Evolutionary conservation across 2,329 filamentous ascomycete species (phyloP).

Genomic region (Aspergillus bombycis): DNA sequence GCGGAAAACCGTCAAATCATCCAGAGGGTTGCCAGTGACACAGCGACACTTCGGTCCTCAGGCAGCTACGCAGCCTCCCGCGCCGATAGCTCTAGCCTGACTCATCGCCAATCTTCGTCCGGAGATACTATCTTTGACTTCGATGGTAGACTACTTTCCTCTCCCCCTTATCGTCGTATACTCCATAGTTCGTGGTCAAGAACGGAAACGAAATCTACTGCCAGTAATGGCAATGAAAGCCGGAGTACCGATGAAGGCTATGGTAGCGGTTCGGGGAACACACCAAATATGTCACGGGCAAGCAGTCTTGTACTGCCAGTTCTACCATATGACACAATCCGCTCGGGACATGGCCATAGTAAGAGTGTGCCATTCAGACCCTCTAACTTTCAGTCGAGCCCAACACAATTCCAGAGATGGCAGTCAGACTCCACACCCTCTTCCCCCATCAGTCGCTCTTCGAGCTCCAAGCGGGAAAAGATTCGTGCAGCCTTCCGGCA

Average conservation of each 20-base stretch:
- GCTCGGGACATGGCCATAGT: constrained; percentile 19
- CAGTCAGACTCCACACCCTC: constrained; percentile 21
- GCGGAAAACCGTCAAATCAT: constrained; percentile 39
- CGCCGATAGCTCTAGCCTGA: constrained; percentile 29
- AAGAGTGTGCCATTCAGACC: constrained; percentile 22
- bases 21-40: constrained; percentile 41
- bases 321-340: constrained; percentile 19
- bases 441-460: constrained; percentile 10
- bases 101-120: constrained; percentile 29
- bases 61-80: constrained; percentile 31
- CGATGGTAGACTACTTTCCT: constrained; percentile 31
- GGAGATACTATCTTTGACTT: constrained; percentile 38
- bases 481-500: constrained; percentile 23
- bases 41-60: constrained; percentile 36
- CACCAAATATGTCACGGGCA: constrained; percentile 16
- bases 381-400: constrained; percentile 7
- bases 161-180: constrained; percentile 29
- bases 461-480: constrained; percentile 25
- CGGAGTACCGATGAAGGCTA: constrained; percentile 34
- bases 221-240: constrained; percentile 19
- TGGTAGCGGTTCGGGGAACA: constrained; percentile 24
- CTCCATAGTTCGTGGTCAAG: constrained; percentile 19
- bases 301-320: constrained; percentile 18
- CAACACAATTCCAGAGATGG: constrained; percentile 22
- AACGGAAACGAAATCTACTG: constrained; percentile 9